Percentiles rank a stretch among this genome's conserved stretches.
Conservation (phyloP, 108 stramenopile species). For the Nitzschia palea region DNA sequence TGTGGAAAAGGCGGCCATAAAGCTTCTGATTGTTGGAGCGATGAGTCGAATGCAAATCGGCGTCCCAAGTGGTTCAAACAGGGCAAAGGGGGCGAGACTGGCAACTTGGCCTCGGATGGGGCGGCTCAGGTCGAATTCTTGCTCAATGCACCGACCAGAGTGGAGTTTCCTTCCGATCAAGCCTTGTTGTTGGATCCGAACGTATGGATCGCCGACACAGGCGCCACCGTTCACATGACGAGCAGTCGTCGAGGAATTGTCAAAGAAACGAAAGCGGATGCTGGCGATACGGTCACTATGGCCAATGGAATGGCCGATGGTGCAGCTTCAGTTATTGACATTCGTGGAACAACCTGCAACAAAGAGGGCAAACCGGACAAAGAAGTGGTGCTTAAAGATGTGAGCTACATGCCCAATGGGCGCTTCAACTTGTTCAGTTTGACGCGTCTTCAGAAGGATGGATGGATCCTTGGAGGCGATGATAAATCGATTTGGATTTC, state of each 20-base stretch:
- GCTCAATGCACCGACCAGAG: not conserved
- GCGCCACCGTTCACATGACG: slow-evolving; percentile 16
- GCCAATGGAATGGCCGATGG: not conserved
- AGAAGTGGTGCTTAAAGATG: not conserved
- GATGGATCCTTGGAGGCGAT: slow-evolving; percentile 35
- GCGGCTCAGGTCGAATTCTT: not conserved
- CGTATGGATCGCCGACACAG: slow-evolving; percentile 31
- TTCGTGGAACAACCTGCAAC: not conserved
- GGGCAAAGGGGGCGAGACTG: not conserved
- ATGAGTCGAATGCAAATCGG: not conserved
- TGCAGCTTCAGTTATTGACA: not conserved
- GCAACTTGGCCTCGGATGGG: not conserved
- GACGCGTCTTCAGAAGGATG: slow-evolving; percentile 15
- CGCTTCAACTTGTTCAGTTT: slow-evolving; percentile 34
- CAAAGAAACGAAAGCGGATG: not conserved
- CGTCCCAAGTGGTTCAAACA: not conserved
- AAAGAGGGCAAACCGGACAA: not conserved
- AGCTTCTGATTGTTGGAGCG: not conserved
- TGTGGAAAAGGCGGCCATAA: not conserved
- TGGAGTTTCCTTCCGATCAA: not conserved
- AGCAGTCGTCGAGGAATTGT: not conserved
- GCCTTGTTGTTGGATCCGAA: not conserved
- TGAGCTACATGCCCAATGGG: not conserved
- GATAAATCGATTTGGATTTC: slow-evolving; percentile 11
- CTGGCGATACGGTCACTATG: not conserved